These are phyloP conservation scores for Lactifluus subvellereus DNA, from an alignment of 768 basidiomycete genomes.

Conservation along the genomic window DNA sequence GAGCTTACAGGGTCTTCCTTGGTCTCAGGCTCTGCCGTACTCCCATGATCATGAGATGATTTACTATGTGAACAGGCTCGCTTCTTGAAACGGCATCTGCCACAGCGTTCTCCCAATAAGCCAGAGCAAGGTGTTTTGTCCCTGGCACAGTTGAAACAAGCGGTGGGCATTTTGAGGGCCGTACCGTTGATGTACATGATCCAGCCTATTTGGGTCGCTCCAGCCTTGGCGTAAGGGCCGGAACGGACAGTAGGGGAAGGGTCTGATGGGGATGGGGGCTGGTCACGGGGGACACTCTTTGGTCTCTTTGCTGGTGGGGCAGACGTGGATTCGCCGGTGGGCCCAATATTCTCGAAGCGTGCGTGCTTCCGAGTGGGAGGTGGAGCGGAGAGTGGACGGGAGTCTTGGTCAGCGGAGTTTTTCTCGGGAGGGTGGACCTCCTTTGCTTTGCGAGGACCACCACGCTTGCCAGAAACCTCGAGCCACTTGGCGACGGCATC, in stretches of 20 bases:
- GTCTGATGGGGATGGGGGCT: background rate
- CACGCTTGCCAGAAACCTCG: conserved; percentile 4
- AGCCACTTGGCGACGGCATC: conserved; percentile 20
- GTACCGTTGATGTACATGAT: conserved; percentile 10
- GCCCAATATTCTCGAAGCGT: background rate
- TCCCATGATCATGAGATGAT: too few species aligned
- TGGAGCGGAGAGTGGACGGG: background rate
- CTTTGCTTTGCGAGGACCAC: background rate
- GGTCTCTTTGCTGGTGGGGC: conserved; percentile 10
- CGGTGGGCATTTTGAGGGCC: conserved; percentile 6
- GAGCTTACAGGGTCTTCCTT: background rate
- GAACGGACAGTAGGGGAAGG: background rate
- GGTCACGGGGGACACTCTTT: background rate
- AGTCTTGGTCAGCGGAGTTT: background rate
- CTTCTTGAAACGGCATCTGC: conserved; percentile 16
- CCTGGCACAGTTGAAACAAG: background rate
- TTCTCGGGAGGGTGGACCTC: background rate
- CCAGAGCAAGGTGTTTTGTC: conserved; percentile 13
- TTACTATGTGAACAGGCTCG: conserved; percentile 4
- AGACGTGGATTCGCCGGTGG: background rate
- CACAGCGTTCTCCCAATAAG: conserved; percentile 15
- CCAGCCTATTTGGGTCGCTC: conserved; percentile 15
- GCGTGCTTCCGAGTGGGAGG: background rate
- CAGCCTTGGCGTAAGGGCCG: conserved; percentile 14
- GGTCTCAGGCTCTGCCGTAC: background rate